Base-by-base conservation (phyloP, 768 basidiomycete species). In the Fomitopsis pulvina region DNA sequence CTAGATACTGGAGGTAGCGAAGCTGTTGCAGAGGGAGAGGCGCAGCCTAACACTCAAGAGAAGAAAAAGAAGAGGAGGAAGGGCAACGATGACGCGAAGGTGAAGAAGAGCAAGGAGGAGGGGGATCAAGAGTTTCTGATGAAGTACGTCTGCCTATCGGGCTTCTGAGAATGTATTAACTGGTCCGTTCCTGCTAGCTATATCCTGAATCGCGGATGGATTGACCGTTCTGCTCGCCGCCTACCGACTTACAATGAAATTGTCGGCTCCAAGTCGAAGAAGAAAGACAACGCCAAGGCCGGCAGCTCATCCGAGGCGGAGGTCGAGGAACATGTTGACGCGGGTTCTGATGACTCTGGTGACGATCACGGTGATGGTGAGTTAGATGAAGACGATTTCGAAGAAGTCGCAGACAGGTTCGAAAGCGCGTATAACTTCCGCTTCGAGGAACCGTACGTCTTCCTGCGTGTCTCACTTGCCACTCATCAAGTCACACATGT, bases 401-500 rank as follows among this genome's bases (percentile, higher is more conserved):
- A 96, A 47, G 91, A 95, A 39, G 82, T 89, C 54, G 87, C 83
- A 4, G 94, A 96, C 25, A 80, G 80, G 39, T 99, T 97, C 56
- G 96, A 99, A 69, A 82, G 80, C n/a, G 88, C 87, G 14, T 99
- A 97, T 70, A 98, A 98, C 66, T 96, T 96, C 71, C 83, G 96
- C 47, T 99, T 92, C 64, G 95, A 99, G 66, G 95, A 99, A 67
- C 87, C 90, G 81, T 92, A 60, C 60, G 92, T 82, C 22, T 25
- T 16, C 24, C 20, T 6, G 40, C n/a, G 27, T 11, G 9, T 37
- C 10, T 44, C 20, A 20, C 20, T 27, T 52, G 26, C n/a, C 16
- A 14, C 9, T 29, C n/a, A 4, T 38, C 37, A 37, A n/a, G n/a
- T 37, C 18, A 18, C 34, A 18, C 34, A 37, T 37, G 14, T 14